Evolutionary conservation across 257 asterid genomes (phyloP).

Genomic region (Solanum pennellii): DNA sequence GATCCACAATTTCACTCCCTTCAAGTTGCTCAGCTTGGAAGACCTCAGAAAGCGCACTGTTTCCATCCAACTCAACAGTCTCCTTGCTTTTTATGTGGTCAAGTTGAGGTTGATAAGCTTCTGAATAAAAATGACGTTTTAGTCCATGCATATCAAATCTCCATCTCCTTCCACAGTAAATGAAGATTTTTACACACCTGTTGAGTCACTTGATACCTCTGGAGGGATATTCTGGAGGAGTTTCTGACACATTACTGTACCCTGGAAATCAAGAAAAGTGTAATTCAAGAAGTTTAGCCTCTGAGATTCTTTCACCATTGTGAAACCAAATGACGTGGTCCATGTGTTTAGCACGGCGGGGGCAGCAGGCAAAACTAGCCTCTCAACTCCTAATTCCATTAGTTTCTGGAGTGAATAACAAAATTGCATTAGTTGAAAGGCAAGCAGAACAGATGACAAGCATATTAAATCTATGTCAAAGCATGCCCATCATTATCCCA

Average conservation of each 20-base stretch:
- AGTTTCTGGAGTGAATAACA: conserved; percentile 38
- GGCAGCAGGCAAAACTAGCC: conserved; percentile 68
- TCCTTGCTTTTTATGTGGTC: conserved; percentile 1
- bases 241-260: conserved; percentile 61
- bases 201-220: conserved; percentile 11
- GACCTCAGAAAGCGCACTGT: conserved; percentile 24
- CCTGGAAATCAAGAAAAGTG: conserved; percentile 58
- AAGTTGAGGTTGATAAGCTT: conserved; percentile 6
- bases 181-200: conserved; percentile 22
- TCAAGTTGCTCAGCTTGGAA: conserved; percentile 21
- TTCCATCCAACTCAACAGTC: conserved; percentile 16
- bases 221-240: conserved; percentile 15
- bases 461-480: background rate
- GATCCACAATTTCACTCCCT: conserved; percentile 18
- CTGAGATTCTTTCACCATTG: conserved; percentile 36
- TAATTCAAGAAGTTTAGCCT: conserved; percentile 30
- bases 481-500: background rate
- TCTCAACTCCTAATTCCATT: conserved; percentile 50
- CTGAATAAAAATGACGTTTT: conserved; percentile 16
- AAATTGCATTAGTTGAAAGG: background rate
- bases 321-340: conserved; percentile 59
- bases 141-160: background rate
- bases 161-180: background rate
- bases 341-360: conserved; percentile 50
- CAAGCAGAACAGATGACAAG: background rate